Conservation (phyloP, 176 grass and related monocot genomes). For the Zoysia pacifica region DNA sequence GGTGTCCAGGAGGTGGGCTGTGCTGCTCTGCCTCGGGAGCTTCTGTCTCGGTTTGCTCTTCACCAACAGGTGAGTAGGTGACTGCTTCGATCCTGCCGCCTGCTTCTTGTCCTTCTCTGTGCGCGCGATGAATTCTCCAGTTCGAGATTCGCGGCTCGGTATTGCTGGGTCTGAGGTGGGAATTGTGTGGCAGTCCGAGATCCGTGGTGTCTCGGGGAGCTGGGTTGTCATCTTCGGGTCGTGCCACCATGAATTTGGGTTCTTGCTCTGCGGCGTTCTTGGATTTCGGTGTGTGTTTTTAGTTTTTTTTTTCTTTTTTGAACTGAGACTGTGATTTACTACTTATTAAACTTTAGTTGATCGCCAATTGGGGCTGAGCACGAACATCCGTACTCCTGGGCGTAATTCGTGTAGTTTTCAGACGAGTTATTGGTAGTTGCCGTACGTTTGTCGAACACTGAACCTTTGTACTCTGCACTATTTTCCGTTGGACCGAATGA, state of each 20-base stretch:
- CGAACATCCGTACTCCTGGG: neutral
- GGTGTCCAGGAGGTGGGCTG: slow-evolving; percentile 65
- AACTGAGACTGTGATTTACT: slow-evolving; percentile 3
- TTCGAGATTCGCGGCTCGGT: neutral
- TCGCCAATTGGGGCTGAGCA: neutral
- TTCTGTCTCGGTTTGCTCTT: slow-evolving; percentile 95
- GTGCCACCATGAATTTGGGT: neutral
- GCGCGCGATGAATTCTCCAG: neutral
- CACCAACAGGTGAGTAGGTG: slow-evolving; percentile 69
- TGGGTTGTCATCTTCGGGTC: neutral
- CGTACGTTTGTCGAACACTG: neutral
- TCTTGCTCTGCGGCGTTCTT: slow-evolving; percentile 21
- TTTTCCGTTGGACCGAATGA: neutral
- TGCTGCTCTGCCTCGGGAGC: slow-evolving; percentile 93
- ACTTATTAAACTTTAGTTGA: slow-evolving; percentile 4
- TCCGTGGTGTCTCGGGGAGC: neutral
- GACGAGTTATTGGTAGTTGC: slow-evolving; percentile 10
- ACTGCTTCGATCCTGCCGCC: slow-evolving; percentile 11
- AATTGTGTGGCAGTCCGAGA: neutral
- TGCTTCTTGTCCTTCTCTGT: neutral
- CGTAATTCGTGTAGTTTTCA: slow-evolving; percentile 14
- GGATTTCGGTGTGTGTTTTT: slow-evolving; percentile 4
- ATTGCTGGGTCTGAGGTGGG: neutral
- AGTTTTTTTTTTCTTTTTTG: neutral
- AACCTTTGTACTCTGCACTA: slow-evolving; percentile 30